A percentile compares a stretch with the other conserved stretches of the same genome.
Conservation (phyloP, 2,329 filamentous ascomycete genomes). For the Colletotrichum theobromicola region DNA sequence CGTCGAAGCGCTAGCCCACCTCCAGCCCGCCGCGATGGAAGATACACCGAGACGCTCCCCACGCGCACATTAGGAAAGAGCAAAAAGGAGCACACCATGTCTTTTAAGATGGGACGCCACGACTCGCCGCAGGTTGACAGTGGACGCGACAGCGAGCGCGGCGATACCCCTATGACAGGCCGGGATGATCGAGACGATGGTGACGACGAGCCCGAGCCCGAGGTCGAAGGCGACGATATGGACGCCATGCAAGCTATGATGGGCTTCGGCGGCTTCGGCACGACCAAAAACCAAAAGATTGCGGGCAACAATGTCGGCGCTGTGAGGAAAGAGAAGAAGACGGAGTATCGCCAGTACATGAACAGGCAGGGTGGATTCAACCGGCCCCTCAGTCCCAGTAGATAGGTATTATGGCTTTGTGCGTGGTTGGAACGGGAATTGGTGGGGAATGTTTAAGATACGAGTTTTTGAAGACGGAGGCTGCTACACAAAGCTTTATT, state of each 20-base stretch:
- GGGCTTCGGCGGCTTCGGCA: conserved; percentile 87
- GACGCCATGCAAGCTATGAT: conserved; percentile 83
- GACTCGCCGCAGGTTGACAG: conserved; percentile 29
- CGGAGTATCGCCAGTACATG: conserved; percentile 97
- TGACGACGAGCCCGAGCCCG: conserved; percentile 48
- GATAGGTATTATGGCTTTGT: conserved; percentile 29
- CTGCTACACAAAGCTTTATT: not conserved
- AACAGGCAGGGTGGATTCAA: conserved; percentile 85
- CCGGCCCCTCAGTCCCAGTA: conserved; percentile 69
- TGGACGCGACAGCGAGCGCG: conserved; percentile 23
- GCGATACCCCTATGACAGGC: conserved; percentile 19
- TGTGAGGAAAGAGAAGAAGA: conserved; percentile 91
- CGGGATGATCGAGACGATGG: not conserved
- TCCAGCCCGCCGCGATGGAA: conserved; percentile 15
- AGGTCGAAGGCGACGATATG: conserved; percentile 69
- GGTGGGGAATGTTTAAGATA: not conserved
- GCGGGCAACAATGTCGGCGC: conserved; percentile 84
- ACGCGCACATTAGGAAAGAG: conserved; percentile 30
- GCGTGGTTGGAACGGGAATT: not conserved
- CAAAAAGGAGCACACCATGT: conserved; percentile 34
- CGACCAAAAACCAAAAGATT: conserved; percentile 89
- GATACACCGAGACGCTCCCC: conserved; percentile 32
- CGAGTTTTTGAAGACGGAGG: not conserved
- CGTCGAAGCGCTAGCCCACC: conserved; percentile 25
- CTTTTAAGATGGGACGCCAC: conserved; percentile 38